Conservation (phyloP, 495 filamentous ascomycete genomes). For the Neurospora sp. region DNA sequence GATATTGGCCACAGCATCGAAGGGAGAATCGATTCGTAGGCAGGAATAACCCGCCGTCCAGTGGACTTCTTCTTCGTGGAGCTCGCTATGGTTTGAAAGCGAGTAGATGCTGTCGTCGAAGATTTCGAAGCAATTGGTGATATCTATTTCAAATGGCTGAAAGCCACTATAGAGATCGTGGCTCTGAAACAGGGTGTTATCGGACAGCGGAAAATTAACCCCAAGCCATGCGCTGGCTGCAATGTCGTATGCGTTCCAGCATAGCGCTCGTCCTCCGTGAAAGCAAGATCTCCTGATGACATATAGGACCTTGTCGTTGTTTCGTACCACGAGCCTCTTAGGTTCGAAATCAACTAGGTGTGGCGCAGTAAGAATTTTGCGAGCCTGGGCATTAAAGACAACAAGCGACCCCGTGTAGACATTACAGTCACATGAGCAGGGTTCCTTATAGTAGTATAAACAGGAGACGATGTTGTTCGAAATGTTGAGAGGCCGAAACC, state of each 20-base stretch:
- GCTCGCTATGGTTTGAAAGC: conserved; percentile 55
- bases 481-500: conserved; percentile 52
- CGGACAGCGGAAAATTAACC: too few relatives aligned
- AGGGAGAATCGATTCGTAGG: conserved; percentile 37
- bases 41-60: conserved; percentile 66
- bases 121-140: conserved; percentile 63
- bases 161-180: conserved; percentile 9
- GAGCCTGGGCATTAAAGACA: conserved; percentile 43
- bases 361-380: conserved; percentile 29
- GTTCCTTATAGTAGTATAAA: conserved; percentile 27
- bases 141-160: conserved; percentile 55
- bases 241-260: conserved; percentile 37
- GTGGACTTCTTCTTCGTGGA: conserved; percentile 54
- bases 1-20: conserved; percentile 20
- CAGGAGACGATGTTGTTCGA: conserved; percentile 52
- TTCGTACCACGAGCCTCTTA: conserved; percentile 56
- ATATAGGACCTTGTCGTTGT: conserved; percentile 53
- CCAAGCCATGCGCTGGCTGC: conserved; percentile 12
- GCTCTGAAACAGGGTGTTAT: too few relatives aligned
- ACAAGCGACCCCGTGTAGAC: conserved; percentile 43
- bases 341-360: conserved; percentile 31
- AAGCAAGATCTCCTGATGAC: background rate
- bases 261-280: background rate
- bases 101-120: conserved; percentile 60
- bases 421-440: fast-evolving